Evolutionary conservation across 495 filamentous ascomycete species (phyloP).

Genomic region (Hapsidospora chrysogenum): DNA sequence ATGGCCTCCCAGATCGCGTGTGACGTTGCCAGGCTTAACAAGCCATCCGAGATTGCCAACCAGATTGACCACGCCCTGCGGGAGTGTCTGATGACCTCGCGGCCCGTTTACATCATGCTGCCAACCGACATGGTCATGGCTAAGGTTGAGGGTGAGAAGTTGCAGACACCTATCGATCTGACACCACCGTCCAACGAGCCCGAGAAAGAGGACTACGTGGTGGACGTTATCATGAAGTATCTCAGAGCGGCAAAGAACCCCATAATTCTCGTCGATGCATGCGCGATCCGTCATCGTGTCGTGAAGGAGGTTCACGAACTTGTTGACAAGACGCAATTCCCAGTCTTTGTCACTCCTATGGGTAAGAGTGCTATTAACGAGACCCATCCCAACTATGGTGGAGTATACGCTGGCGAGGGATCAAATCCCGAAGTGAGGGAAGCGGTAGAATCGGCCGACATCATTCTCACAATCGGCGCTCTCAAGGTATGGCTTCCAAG

Average conservation of each 20-base stretch:
- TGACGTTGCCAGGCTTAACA: slow-evolving; percentile 48
- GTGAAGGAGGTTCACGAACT: slow-evolving; percentile 62
- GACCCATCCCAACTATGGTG: slow-evolving; percentile 55
- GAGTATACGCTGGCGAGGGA: slow-evolving; percentile 77
- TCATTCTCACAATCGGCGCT: slow-evolving; percentile 69
- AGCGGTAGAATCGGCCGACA: slow-evolving; percentile 61
- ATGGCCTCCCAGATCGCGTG: slow-evolving; percentile 64
- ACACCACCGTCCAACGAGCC: slow-evolving; percentile 43
- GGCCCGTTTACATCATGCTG: slow-evolving; percentile 73
- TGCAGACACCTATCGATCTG: slow-evolving; percentile 53
- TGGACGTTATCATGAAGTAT: slow-evolving; percentile 61
- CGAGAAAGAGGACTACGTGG: slow-evolving; percentile 69
- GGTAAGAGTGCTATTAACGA: slow-evolving; percentile 83
- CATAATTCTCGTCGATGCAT: slow-evolving; percentile 80
- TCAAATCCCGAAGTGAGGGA: slow-evolving; percentile 53
- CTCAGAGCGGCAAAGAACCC: slow-evolving; percentile 62
- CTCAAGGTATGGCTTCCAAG: slow-evolving; percentile 26
- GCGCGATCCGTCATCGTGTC: slow-evolving; percentile 65
- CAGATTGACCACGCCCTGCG: slow-evolving; percentile 69
- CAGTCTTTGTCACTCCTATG: slow-evolving; percentile 82
- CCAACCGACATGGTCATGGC: slow-evolving; percentile 73
- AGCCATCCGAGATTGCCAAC: slow-evolving; percentile 47
- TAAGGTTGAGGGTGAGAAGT: slow-evolving; percentile 56
- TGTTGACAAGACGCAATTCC: slow-evolving; percentile 59
- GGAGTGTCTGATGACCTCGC: slow-evolving; percentile 57